phyloP scores from a whole-genome alignment of 768 basidiomycete genomes.

The Collybiopsis confluens region DNA sequence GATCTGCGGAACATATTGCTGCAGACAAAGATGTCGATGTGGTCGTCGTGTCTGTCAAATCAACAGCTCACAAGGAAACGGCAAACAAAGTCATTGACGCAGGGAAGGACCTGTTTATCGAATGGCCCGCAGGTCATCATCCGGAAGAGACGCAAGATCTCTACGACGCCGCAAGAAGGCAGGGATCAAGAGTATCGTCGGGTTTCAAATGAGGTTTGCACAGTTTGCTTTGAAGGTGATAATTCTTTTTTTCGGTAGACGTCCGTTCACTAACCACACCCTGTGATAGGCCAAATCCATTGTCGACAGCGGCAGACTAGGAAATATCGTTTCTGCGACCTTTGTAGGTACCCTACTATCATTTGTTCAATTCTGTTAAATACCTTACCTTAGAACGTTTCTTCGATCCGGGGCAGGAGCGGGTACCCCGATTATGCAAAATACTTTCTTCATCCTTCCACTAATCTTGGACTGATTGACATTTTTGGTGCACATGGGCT shows the following conservation, averaged over 20 bases:
- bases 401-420: no score
- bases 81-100: constrained; percentile 29
- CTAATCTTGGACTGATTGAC: constrained; percentile 21
- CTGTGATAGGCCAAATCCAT: constrained; percentile 25
- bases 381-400: no score
- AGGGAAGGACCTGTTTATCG: constrained; percentile 34
- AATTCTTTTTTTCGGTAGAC: background rate
- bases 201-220: constrained; percentile 28
- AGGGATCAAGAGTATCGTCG: constrained; percentile 29
- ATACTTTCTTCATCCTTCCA: background rate
- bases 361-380: no score
- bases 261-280: no score
- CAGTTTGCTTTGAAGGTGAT: constrained; percentile 25
- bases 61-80: constrained; percentile 24
- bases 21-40: constrained; percentile 33
- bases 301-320: constrained; percentile 25
- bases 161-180: constrained; percentile 25
- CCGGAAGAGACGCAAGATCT: constrained; percentile 29
- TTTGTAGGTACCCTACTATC: constrained; percentile 14
- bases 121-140: constrained; percentile 33
- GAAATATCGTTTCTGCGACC: constrained; percentile 23
- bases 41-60: constrained; percentile 30
- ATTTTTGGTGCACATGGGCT: constrained; percentile 26
- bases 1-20: constrained; percentile 24
- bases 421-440: background rate